phyloP scores from a whole-genome alignment of 2,329 filamentous ascomycete genomes.

The Ceratocystis variospora region DNA sequence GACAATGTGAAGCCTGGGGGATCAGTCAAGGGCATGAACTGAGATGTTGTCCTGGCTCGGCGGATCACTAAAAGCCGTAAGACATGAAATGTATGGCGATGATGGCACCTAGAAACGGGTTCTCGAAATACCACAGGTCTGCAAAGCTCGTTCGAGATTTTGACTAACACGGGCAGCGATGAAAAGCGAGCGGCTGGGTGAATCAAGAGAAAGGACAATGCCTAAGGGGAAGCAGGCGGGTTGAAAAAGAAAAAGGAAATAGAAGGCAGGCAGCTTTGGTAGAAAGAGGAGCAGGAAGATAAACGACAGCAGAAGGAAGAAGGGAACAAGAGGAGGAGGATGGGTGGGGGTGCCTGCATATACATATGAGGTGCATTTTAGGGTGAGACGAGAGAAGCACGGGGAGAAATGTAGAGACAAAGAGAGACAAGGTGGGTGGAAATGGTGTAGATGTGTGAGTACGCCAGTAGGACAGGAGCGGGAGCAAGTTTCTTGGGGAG shows the following conservation, averaged over 20 bases:
- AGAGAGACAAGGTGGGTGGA: conserved; percentile 1
- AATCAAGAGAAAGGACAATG: not conserved
- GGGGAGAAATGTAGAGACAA: not conserved
- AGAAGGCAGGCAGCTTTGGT: not conserved
- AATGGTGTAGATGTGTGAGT: not conserved
- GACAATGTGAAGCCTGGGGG: not conserved
- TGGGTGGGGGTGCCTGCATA: conserved; percentile 4
- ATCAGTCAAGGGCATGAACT: not conserved
- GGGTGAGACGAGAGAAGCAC: not conserved
- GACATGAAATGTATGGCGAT: no score
- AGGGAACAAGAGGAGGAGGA: conserved; percentile 5
- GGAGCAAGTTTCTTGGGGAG: not conserved
- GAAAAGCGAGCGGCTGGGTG: not conserved
- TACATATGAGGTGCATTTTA: not conserved
- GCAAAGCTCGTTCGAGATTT: not conserved
- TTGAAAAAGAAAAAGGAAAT: not conserved
- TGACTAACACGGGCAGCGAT: not conserved
- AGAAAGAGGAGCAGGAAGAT: not conserved
- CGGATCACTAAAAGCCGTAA: no score
- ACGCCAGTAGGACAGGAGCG: not conserved
- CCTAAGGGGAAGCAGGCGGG: not conserved
- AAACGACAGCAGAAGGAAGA: not conserved
- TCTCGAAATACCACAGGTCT: not conserved
- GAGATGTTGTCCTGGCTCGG: no score
- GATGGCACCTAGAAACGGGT: not conserved